Conservation (phyloP, 345 rosid species). For the Heritiera fomes region DNA sequence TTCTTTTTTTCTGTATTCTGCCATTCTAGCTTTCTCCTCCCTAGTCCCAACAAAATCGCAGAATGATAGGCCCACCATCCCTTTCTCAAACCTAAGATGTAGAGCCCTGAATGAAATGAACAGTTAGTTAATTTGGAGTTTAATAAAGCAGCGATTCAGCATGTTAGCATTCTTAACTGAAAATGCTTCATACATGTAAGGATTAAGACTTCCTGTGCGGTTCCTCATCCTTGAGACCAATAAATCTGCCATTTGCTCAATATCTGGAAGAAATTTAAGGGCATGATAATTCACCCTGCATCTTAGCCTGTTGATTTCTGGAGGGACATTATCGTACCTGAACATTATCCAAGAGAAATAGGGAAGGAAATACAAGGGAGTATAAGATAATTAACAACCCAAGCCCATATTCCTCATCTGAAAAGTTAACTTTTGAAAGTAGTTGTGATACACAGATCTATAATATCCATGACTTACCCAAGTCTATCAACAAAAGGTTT, state of each 20-base stretch:
- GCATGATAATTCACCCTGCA: slow-evolving; percentile 99
- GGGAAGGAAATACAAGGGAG: slow-evolving; percentile 3
- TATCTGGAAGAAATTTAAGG: slow-evolving; percentile 88
- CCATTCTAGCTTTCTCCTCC: slow-evolving; percentile 96
- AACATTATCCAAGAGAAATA: slow-evolving; percentile 25
- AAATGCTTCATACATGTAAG: slow-evolving; percentile 69
- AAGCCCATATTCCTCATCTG: slow-evolving; percentile 6
- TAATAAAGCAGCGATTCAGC: slow-evolving; percentile 11
- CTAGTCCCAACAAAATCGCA: slow-evolving; percentile 98
- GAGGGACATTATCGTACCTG: slow-evolving; percentile 98
- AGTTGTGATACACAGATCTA: neutral
- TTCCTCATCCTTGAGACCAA: slow-evolving; percentile 93
- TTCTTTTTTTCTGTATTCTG: slow-evolving; percentile 89
- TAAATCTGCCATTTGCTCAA: slow-evolving; percentile 88
- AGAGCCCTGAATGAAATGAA: slow-evolving; percentile 74
- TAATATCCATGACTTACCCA: slow-evolving; percentile 58
- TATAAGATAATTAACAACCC: slow-evolving; percentile 11
- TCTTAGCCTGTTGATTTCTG: slow-evolving; percentile 94
- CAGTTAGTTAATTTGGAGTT: slow-evolving; percentile 16
- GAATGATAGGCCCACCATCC: slow-evolving; percentile 97
- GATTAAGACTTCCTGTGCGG: slow-evolving; percentile 85
- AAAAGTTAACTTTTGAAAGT: slow-evolving; percentile 17
- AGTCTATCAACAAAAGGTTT: slow-evolving; percentile 99
- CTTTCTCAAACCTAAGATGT: slow-evolving; percentile 99
- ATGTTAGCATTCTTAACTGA: slow-evolving; percentile 24